Evolutionary conservation across 495 filamentous ascomycete species (phyloP).

Genomic region (Cladorrhinum samala): DNA sequence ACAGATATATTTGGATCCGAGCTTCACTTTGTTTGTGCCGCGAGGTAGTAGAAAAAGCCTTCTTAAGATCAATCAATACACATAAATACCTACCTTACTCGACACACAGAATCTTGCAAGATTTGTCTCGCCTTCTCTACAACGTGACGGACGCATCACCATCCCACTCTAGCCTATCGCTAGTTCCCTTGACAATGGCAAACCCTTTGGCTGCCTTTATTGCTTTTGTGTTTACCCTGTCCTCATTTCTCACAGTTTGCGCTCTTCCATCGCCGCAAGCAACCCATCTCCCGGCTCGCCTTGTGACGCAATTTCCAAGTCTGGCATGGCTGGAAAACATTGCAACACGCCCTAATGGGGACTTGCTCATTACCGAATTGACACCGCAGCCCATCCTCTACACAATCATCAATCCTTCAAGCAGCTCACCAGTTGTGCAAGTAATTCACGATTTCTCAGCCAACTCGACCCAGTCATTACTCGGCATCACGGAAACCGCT

Average conservation of each 20-base stretch:
- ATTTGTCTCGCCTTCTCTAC: too few species aligned
- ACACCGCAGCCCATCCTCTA: background rate
- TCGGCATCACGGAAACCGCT: background rate
- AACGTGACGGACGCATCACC: too few species aligned
- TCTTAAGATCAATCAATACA: too few species aligned
- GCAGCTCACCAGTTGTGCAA: background rate
- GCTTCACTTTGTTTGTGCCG: too few species aligned
- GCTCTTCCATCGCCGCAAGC: background rate
- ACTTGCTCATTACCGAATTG: background rate
- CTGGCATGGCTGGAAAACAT: slow-evolving; percentile 1
- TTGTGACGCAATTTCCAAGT: background rate
- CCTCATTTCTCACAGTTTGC: background rate
- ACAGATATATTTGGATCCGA: too few species aligned
- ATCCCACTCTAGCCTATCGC: too few species aligned
- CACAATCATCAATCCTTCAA: background rate
- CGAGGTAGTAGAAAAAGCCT: too few species aligned
- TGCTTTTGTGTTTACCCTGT: too few species aligned
- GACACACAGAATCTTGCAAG: too few species aligned
- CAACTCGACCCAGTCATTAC: background rate
- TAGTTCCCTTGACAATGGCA: too few species aligned
- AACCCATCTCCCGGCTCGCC: background rate
- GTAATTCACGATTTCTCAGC: background rate
- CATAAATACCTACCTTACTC: too few species aligned
- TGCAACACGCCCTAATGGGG: background rate
- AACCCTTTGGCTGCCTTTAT: too few species aligned